These are phyloP conservation scores for Teratosphaeria viscida DNA, from an alignment of 2,329 filamentous ascomycete species.

Conservation along the genomic window DNA sequence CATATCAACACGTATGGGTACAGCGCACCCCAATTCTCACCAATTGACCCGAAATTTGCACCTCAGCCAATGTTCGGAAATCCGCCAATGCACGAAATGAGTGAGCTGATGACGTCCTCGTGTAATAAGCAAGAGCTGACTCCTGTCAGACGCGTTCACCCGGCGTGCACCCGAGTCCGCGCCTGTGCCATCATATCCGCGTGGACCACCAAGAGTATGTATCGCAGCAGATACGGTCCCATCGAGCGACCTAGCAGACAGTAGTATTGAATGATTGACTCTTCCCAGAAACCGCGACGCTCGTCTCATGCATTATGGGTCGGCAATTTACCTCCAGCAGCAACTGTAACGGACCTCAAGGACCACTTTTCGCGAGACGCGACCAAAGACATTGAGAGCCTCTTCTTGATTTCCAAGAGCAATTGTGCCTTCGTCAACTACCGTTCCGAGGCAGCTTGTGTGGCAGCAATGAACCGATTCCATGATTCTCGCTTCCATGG, in stretches of 20 bases:
- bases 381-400: conserved; percentile 64
- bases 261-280: background rate
- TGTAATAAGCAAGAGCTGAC: background rate
- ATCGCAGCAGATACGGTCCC: background rate
- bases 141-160: conserved; percentile 11
- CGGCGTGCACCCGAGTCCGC: conserved; percentile 13
- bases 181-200: conserved; percentile 31
- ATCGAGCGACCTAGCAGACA: background rate
- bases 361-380: conserved; percentile 79
- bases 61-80: conserved; percentile 10
- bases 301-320: conserved; percentile 91
- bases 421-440: conserved; percentile 98
- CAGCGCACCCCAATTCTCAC: conserved; percentile 11
- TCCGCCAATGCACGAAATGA: conserved; percentile 7
- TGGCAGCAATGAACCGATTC: conserved; percentile 67
- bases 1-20: conserved; percentile 18
- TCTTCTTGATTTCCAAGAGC: conserved; percentile 92
- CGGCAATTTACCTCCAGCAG: conserved; percentile 79
- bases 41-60: conserved; percentile 15
- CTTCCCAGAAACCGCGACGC: conserved; percentile 51
- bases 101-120: conserved; percentile 4
- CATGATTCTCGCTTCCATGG: conserved; percentile 86
- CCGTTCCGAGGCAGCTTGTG: conserved; percentile 65
- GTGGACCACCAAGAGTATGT: conserved; percentile 41
- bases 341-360: conserved; percentile 73